Evolutionary conservation across 2,329 filamentous ascomycete species (phyloP).

Genomic region (Fusarium nanum): DNA sequence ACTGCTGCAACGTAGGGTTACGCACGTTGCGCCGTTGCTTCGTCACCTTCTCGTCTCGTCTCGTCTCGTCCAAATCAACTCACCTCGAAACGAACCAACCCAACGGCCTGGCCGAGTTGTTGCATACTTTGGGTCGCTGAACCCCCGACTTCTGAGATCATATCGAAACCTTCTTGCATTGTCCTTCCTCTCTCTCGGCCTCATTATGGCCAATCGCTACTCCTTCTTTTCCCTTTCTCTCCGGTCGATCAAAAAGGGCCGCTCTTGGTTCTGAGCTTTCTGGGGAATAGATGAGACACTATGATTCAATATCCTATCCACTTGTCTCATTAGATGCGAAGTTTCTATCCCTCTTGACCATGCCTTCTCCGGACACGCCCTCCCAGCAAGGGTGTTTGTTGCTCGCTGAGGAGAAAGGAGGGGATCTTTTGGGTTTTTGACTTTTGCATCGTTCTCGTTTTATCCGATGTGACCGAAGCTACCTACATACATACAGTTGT

Average conservation of each 20-base stretch:
- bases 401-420: conserved; percentile 4
- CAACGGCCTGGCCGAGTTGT: conserved; percentile 21
- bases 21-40: neutral
- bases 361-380: conserved; percentile 24
- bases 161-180: conserved; percentile 2
- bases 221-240: neutral
- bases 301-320: conserved; percentile 14
- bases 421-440: conserved; percentile 25
- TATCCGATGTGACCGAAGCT: conserved; percentile 26
- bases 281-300: conserved; percentile 10
- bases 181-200: conserved; percentile 3
- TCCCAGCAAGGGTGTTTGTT: conserved; percentile 4
- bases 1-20: conserved; percentile 13
- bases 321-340: neutral
- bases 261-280: conserved; percentile 15
- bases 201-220: conserved; percentile 7
- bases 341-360: neutral
- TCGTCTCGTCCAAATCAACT: neutral
- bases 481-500: neutral
- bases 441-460: conserved; percentile 25
- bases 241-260: conserved; percentile 33
- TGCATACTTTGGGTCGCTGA: conserved; percentile 33
- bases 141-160: conserved; percentile 13
- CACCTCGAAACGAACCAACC: neutral
- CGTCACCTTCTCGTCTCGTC: conserved; percentile 3